Evolutionary conservation across 2,329 filamentous ascomycete species (phyloP).

Genomic region (Meredithiella fracta): DNA sequence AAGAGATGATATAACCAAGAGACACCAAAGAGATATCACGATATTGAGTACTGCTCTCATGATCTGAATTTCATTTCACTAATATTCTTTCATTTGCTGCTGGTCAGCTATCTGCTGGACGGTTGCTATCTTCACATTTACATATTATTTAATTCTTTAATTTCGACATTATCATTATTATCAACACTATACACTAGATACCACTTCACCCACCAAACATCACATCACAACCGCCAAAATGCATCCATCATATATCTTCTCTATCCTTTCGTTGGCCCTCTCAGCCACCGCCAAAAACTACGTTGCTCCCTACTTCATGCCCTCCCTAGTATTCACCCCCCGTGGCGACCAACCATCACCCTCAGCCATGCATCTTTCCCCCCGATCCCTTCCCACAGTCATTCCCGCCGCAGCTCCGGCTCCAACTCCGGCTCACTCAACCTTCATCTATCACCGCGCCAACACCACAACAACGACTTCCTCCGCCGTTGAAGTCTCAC

Average conservation of each 20-base stretch:
- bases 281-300: background rate
- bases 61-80: background rate
- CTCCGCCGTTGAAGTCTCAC: conserved; percentile 4
- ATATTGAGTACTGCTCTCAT: background rate
- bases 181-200: background rate
- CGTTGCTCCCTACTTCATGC: background rate
- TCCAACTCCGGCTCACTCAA: too few relatives aligned
- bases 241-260: conserved; percentile 3
- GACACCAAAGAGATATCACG: background rate
- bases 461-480: background rate
- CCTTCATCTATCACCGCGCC: background rate
- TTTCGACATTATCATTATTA: background rate
- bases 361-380: background rate
- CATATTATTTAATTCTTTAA: conserved; percentile 2
- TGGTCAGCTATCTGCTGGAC: background rate
- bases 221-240: background rate
- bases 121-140: background rate
- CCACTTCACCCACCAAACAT: background rate
- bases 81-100: background rate
- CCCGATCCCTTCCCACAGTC: background rate
- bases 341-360: background rate
- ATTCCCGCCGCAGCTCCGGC: background rate
- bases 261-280: background rate
- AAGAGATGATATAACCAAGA: too few relatives aligned
- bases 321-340: background rate